Evolutionary conservation across 2,329 filamentous ascomycete genomes (phyloP), one percentile per base, ranked within the genome.

Genomic region (Diaporthe helianthi): DNA sequence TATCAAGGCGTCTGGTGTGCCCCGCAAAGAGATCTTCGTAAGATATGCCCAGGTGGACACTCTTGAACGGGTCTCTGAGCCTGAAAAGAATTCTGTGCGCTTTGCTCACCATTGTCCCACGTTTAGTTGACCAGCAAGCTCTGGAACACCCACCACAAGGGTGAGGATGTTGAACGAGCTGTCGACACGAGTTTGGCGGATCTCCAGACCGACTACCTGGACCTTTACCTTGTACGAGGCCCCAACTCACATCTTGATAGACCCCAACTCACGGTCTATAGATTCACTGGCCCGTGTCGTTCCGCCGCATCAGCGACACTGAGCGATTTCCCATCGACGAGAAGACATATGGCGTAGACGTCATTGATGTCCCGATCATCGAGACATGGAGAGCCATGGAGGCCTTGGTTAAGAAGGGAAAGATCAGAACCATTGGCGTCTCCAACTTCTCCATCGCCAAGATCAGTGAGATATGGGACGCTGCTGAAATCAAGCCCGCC

Each of bases 381-480:
- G 83, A 90, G 76, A 89, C 87, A 24, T 87, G 85, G 85, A 78
- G 80, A 47, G 85, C 85, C 51, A 85, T 89, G 85, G 87, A 89
- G 77, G 82, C 82, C 60, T 76, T 88, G 17, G 79, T 86, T 3
- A 77, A 77, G 46, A 82, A 83, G 49, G 83, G 84, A 72, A 88
- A 88, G 76, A 80, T 83, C 29, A 82, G 81, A 71, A 81, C 82
- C 64, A 87, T 89, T 65, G 86, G 86, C 19, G 82, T 88, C 36
- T 84, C 82, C 70, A 88, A 88, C 78, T 88, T 83, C 76, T 84
- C 82, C 36, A 78, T 80, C 54, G 75, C 79, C 47, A 83, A 82
- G 58, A 82, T 89, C 38, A 81, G 87, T 72, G 76, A 83, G 54
- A 79, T 89, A 22, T 79, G 86, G 63, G 36, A 76, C 80, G 60